Evolutionary conservation across 2,329 filamentous ascomycete genomes (phyloP).

Genomic region (Basipetospora sp.): DNA sequence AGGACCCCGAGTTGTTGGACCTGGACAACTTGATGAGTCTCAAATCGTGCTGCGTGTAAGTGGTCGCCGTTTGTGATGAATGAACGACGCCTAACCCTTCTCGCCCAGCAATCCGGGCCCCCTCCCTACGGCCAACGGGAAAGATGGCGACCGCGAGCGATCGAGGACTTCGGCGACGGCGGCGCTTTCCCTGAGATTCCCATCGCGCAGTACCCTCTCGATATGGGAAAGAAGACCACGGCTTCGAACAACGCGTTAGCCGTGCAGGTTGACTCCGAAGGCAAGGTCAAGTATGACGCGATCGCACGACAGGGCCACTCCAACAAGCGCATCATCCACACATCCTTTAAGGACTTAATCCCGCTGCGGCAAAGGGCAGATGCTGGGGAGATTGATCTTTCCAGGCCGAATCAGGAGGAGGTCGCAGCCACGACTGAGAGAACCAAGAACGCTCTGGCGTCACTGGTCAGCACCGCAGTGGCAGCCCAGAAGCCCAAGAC

Average conservation of each 20-base stretch:
- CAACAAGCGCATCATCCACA: constrained; percentile 73
- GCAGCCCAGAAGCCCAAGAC: constrained; percentile 93
- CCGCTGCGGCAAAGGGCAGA: constrained; percentile 84
- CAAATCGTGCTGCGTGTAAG: constrained; percentile 66
- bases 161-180: constrained; percentile 90
- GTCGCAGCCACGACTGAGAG: constrained; percentile 72
- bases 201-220: constrained; percentile 85
- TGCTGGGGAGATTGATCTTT: constrained; percentile 77
- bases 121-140: constrained; percentile 75
- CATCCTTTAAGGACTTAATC: constrained; percentile 93
- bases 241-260: constrained; percentile 68
- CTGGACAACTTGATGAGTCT: constrained; percentile 66
- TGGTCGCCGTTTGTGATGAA: constrained; percentile 5
- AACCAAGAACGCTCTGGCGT: constrained; percentile 73
- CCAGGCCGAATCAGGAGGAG: constrained; percentile 70
- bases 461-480: constrained; percentile 69
- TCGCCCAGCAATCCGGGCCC: constrained; percentile 54
- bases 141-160: constrained; percentile 77
- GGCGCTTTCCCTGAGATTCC: constrained; percentile 90
- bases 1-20: constrained; percentile 69
- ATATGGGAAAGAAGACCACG: constrained; percentile 74
- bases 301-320: constrained; percentile 81
- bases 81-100: constrained; percentile 4
- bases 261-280: constrained; percentile 80
- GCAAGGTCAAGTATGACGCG: constrained; percentile 91